These are phyloP conservation scores for Pyrenochaeta sp. DNA, from an alignment of 2,329 filamentous ascomycete species.

Conservation along the genomic window DNA sequence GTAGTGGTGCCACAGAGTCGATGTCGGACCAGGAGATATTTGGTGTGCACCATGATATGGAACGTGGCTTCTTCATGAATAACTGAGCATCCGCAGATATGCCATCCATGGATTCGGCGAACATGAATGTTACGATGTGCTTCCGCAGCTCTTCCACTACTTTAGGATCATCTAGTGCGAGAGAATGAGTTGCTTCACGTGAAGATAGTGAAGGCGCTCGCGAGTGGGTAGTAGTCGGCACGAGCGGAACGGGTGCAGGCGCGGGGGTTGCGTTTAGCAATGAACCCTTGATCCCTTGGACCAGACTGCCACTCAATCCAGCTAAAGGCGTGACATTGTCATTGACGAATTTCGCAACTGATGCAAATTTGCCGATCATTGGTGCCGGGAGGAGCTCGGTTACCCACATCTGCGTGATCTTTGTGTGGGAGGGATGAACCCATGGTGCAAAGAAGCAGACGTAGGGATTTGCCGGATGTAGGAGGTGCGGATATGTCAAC, in stretches of 20 bases:
- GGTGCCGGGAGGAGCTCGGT: constrained; percentile 37
- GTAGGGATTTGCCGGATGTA: constrained; percentile 38
- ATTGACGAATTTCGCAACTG: constrained; percentile 29
- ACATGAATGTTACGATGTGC: constrained; percentile 32
- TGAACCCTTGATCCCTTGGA: constrained; percentile 23
- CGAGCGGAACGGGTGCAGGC: constrained; percentile 23
- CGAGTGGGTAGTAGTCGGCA: constrained; percentile 6
- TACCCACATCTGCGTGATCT: constrained; percentile 26
- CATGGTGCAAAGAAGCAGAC: constrained; percentile 44
- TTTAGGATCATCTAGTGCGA: constrained; percentile 24
- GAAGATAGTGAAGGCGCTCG: constrained; percentile 8
- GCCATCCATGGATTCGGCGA: constrained; percentile 38
- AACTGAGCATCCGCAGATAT: constrained; percentile 38
- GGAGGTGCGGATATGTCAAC: constrained; percentile 35
- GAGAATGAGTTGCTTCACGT: neutral
- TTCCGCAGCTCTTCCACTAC: constrained; percentile 34
- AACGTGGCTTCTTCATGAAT: constrained; percentile 32
- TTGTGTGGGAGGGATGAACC: constrained; percentile 42
- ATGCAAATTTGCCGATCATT: constrained; percentile 34
- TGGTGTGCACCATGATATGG: constrained; percentile 31
- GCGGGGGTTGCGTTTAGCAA: constrained; percentile 10
- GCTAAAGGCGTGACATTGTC: constrained; percentile 34
- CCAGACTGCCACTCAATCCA: constrained; percentile 27
- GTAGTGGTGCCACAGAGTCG: constrained; percentile 32
- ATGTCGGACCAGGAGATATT: constrained; percentile 34